phyloP scores from a whole-genome alignment of 164 flowering plant species.

The Magnolia sinica region DNA sequence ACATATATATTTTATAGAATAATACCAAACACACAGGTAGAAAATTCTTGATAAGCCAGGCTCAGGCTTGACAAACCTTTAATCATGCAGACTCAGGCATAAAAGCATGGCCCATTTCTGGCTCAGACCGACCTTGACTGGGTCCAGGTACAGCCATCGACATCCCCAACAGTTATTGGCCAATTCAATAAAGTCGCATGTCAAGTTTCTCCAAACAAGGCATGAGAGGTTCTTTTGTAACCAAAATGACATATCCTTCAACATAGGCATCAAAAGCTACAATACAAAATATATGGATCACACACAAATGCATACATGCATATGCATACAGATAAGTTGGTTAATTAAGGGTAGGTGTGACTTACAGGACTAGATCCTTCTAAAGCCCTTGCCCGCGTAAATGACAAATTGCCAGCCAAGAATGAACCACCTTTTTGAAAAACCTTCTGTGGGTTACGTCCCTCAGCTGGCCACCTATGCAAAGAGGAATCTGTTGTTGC shows the following conservation, averaged over 20 bases:
- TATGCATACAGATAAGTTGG: not conserved
- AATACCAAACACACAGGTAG: too few species aligned
- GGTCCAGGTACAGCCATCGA: too few species aligned
- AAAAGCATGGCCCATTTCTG: too few species aligned
- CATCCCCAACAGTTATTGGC: too few species aligned
- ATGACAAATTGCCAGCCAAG: conserved; percentile 90
- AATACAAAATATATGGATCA: too few species aligned
- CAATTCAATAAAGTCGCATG: not conserved
- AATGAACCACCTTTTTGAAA: conserved; percentile 89
- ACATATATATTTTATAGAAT: too few species aligned
- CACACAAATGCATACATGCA: too few species aligned
- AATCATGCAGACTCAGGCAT: too few species aligned
- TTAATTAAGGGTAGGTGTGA: not conserved
- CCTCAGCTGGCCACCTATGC: conserved; percentile 87
- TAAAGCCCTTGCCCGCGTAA: conserved; percentile 82
- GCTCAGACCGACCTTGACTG: too few species aligned
- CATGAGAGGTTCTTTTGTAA: not conserved
- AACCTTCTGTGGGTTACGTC: conserved; percentile 63
- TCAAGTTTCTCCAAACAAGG: not conserved
- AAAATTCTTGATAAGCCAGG: too few species aligned
- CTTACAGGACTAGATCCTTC: conserved; percentile 90
- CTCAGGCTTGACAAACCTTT: too few species aligned
- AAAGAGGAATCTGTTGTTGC: conserved; percentile 93
- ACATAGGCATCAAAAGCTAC: not conserved
- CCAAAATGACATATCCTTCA: not conserved